Evolutionary conservation across 148 eudicot species (phyloP).

Genomic region (Arctostaphylos glauca): DNA sequence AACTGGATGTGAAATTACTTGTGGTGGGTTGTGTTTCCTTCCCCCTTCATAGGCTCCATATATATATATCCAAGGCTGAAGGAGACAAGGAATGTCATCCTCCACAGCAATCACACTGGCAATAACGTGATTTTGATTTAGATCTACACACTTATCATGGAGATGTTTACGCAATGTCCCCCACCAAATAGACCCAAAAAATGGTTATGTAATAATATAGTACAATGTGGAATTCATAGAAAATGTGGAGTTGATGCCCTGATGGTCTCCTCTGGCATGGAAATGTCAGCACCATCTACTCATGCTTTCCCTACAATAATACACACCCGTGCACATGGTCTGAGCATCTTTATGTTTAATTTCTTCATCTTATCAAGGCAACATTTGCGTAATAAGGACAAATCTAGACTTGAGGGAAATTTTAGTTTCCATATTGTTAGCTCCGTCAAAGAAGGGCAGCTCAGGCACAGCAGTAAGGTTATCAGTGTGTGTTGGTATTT

Average conservation of each 20-base stretch:
- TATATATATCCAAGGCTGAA: neutral
- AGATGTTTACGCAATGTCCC: neutral
- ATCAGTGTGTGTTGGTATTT: no score
- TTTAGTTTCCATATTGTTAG: no score
- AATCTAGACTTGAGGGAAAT: neutral
- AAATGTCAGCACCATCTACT: neutral
- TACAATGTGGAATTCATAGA: neutral
- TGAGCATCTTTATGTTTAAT: constrained; percentile 11
- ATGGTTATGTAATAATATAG: neutral
- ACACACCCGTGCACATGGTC: neutral
- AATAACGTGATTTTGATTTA: neutral
- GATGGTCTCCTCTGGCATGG: neutral
- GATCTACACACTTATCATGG: neutral
- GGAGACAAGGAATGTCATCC: constrained; percentile 11
- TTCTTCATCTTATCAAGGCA: neutral
- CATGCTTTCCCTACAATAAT: neutral
- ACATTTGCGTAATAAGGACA: neutral
- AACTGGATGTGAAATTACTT: neutral
- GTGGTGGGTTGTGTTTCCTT: neutral
- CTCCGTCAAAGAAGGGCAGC: no score
- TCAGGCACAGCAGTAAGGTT: no score
- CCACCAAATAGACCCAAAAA: neutral
- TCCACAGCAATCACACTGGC: neutral
- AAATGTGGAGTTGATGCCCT: neutral
- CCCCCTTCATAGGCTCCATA: neutral